Percentiles rank a stretch among this genome's conserved stretches.
Conservation (phyloP, 2,329 filamentous ascomycete genomes). For the Talaromyces sp. region DNA sequence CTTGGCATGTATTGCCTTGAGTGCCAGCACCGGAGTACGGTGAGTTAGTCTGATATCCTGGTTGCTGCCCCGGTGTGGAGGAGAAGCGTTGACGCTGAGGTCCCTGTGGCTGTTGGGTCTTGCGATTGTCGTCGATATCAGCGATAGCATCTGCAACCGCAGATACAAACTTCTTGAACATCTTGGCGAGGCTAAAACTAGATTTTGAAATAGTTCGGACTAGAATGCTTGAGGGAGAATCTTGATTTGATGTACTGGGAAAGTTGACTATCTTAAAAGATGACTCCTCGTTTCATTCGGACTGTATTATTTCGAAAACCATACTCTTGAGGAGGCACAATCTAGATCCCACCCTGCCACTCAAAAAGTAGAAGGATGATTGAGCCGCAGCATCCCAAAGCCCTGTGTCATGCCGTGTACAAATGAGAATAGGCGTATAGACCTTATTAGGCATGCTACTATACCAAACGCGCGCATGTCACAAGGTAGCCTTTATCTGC, state of each 20-base stretch:
- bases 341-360: neutral
- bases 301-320: neutral
- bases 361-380: neutral
- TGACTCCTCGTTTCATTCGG: neutral
- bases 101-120: neutral
- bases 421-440: neutral
- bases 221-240: neutral
- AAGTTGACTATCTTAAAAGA: neutral
- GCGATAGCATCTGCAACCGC: conserved; percentile 3
- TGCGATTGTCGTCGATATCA: neutral
- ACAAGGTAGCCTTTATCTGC: neutral
- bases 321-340: neutral
- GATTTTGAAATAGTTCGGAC: neutral
- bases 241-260: neutral
- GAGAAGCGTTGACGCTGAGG: neutral
- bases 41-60: neutral
- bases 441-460: neutral
- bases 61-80: neutral
- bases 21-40: neutral
- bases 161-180: conserved; percentile 1
- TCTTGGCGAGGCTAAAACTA: neutral
- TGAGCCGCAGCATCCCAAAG: neutral
- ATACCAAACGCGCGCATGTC: neutral
- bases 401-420: neutral
- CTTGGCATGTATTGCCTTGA: neutral